A percentile compares a stretch with the other conserved stretches of the same genome.
Evolutionary conservation across 2,329 filamentous ascomycete genomes (phyloP).

Genomic region (Venturia aucupariae): DNA sequence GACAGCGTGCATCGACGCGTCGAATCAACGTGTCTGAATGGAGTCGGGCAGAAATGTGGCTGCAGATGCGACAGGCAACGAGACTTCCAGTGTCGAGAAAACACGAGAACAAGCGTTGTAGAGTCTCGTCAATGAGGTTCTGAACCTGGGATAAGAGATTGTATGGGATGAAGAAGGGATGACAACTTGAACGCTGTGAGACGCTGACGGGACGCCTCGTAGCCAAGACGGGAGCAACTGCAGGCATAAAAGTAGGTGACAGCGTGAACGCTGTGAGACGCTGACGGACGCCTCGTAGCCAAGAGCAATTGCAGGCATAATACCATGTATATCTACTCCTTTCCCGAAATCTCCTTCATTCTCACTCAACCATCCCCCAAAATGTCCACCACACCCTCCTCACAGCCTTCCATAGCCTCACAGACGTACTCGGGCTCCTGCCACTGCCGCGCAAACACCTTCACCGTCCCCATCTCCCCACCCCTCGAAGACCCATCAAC

Average conservation of each 20-base stretch:
- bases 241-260: too few species aligned
- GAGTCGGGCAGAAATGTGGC: conserved; percentile 39
- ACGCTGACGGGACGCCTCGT: background rate
- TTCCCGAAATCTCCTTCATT: too few species aligned
- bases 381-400: background rate
- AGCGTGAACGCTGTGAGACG: background rate
- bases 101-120: background rate
- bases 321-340: too few species aligned
- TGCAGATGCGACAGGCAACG: conserved; percentile 35
- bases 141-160: conserved; percentile 24
- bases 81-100: conserved; percentile 33
- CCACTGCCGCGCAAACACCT: conserved; percentile 16
- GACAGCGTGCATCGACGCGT: background rate
- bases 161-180: conserved; percentile 22
- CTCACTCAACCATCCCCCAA: background rate
- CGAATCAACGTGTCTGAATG: conserved; percentile 21
- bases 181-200: background rate
- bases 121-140: too few species aligned
- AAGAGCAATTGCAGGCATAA: background rate
- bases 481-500: conserved; percentile 9
- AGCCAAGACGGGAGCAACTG: background rate
- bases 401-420: background rate
- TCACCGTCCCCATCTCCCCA: conserved; percentile 4
- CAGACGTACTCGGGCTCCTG: conserved; percentile 15
- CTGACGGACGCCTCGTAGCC: background rate